These are phyloP conservation scores for Mrakia frigida DNA, from an alignment of 768 basidiomycete species.

Conservation along the genomic window DNA sequence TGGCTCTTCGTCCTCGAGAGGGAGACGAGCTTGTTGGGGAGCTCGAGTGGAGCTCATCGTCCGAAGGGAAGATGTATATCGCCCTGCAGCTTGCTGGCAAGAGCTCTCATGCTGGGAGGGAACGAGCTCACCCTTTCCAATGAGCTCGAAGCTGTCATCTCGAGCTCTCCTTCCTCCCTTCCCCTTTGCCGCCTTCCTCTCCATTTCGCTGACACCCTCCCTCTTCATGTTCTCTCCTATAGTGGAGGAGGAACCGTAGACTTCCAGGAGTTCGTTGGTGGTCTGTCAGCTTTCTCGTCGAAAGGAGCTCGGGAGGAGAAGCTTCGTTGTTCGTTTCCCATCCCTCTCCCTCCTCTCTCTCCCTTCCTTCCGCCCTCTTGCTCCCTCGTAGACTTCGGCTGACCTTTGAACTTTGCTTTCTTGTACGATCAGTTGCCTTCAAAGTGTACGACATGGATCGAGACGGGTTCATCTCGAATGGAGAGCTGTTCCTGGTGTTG, in stretches of 20 bases:
- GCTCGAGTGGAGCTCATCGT: too few species aligned
- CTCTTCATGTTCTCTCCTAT: constrained; percentile 13
- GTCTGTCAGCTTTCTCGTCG: constrained; percentile 94
- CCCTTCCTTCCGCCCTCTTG: not conserved
- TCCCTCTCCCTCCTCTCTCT: not conserved
- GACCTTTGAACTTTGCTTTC: not conserved
- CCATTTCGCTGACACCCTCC: not conserved
- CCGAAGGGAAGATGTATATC: not conserved
- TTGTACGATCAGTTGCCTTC: constrained; percentile 71
- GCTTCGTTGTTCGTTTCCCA: constrained; percentile 65
- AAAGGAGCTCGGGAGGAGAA: constrained; percentile 97
- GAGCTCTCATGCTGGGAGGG: not conserved
- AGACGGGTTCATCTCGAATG: constrained; percentile 96
- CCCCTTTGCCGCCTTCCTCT: not conserved
- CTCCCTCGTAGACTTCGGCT: not conserved
- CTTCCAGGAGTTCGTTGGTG: constrained; percentile 98
- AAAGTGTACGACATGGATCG: constrained; percentile 99
- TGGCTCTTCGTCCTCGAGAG: not conserved
- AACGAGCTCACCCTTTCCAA: not conserved
- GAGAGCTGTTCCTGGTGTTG: constrained; percentile 93
- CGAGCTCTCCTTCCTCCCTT: not conserved
- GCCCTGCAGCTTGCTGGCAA: not conserved
- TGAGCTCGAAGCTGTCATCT: not conserved
- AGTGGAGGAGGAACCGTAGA: constrained; percentile 98
- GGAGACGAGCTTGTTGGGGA: not conserved